Evolutionary conservation across 2,329 filamentous ascomycete genomes (phyloP).

Genomic region (Pseudopyricularia cyperi): DNA sequence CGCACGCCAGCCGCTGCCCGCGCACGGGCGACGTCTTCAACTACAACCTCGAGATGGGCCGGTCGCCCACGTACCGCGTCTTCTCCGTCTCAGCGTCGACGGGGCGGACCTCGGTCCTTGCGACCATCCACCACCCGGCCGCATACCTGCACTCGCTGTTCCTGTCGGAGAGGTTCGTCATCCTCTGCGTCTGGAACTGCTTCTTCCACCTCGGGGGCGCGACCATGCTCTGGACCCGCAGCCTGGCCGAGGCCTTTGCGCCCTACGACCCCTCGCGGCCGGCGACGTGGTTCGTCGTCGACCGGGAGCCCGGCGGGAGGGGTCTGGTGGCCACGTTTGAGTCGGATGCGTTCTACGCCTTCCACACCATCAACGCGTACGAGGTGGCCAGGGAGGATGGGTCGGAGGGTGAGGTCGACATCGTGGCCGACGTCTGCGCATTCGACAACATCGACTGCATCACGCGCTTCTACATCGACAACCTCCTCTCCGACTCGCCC

Average conservation of each 20-base stretch:
- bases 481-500: conserved; percentile 27
- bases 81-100: conserved; percentile 51
- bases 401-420: conserved; percentile 15
- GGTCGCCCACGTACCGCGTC: conserved; percentile 48
- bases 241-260: conserved; percentile 1
- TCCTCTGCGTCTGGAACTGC: conserved; percentile 44
- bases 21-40: conserved; percentile 17
- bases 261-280: conserved; percentile 25
- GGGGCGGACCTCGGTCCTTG: conserved; percentile 57
- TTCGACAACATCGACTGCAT: conserved; percentile 35
- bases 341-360: conserved; percentile 40
- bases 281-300: conserved; percentile 43
- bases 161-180: conserved; percentile 39
- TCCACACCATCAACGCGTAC: conserved; percentile 46
- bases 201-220: conserved; percentile 24
- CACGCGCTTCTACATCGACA: conserved; percentile 37
- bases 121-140: conserved; percentile 41
- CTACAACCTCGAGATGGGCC: conserved; percentile 16
- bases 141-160: conserved; percentile 17
- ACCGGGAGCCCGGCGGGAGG: conserved; percentile 25
- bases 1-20: conserved; percentile 4
- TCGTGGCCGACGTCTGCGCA: conserved; percentile 35
- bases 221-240: conserved; percentile 1
- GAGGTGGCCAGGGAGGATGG: conserved; percentile 24
- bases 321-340: conserved; percentile 40